Evolutionary conservation across 345 rosid species (phyloP), one percentile per base, ranked within the genome.

Genomic region (Hypericum androsaemum): DNA sequence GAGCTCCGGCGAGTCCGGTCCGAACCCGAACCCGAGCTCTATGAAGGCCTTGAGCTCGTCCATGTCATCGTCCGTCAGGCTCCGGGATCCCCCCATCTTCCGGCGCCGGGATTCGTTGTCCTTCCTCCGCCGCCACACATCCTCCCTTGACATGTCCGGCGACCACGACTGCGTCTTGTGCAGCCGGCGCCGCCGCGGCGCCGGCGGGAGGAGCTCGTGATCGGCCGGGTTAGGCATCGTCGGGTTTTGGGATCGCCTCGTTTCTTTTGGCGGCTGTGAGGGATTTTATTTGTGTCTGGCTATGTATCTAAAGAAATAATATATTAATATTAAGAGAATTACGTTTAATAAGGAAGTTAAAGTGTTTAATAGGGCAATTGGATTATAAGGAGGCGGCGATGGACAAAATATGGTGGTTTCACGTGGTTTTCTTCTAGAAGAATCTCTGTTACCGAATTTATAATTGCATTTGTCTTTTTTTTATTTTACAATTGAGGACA

Each of bases 1-100:
- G 37, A 84, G 45, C 0, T 79, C 82, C 5, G 85, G 79, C 8
- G 89, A 80, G 53, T 90, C 86, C 0, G 72, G 60, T 5, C 52
- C 64, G 64, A 90, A 90, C 12, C 95, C 89, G 55, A 90, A 90
- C 0, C 98, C 96, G 1, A 87, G 68, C 59, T 90, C 98, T 53
- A 90, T 77, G 14, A 85, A 82, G 0, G 81, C 98, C 35, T 72
- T 87, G 5, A 90, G 80, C 80, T 90, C 98, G 47, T 77, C 79
- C 9, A 90, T 51, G 61, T 90, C 98, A 37, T 80, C 96, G 54
- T 87, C 83, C 7, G 88, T 79, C 1, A 87, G 77, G 71, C 89
- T 84, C 57, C 64, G 70, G 49, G 32, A 1, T 22, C 32, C 32
- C 32, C 73, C 59, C 28, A 7, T 5, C 8, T 81, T 64, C 36